Evolutionary conservation across 2,329 filamentous ascomycete species (phyloP), one percentile per base, ranked within the genome.

Genomic region (Sphaerostilbella broomeana): DNA sequence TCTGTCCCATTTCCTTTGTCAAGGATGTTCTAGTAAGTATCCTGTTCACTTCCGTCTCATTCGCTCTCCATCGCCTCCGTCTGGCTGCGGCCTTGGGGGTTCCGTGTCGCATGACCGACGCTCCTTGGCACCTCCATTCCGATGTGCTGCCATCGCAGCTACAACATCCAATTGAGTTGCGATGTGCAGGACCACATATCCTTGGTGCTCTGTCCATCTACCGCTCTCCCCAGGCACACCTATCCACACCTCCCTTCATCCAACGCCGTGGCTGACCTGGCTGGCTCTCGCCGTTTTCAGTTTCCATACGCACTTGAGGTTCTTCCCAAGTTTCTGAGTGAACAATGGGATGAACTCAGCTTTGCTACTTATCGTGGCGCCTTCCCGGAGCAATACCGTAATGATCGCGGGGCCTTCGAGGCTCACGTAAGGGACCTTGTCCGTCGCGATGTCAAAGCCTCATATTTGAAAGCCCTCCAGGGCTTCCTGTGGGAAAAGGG

Each of bases 1-100:
- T 89, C 47, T 88, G 84, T 61, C 82, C 83, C 51, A 87, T 89
- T 59, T 86, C 81, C 51, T 89, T 89, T 63, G 85, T 89, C 63
- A 86, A 86, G 65, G 81, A 88, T 60, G 77, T 85, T 49, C 68
- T 89, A 67, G 85, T 89, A 77, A 75, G 83, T 66, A 45, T 48
- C 44, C 46, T 40, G 20, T 26, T 43, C 50, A 28, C 22, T 16
- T 19, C 18, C 33, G 36, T 47, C 40, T 48, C 41, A 33, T 36
- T 46, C 47, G 37, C 43, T 38, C 47, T 31, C 31, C 35, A 39
- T 33, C 42, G 43, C 46, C 30, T 43, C 35, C 44, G 36, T 38
- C 39, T 38, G 39, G 38, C 35, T 35, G 36, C 36, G 15, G n/a
- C 31, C 30, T 25, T 26, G 26, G 33, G 41, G 31, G 27, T 35